Evolutionary conservation across 352 stramenopile species (phyloP), one percentile per base, ranked within the genome.

Genomic region (Halophytophthora polymorphica): DNA sequence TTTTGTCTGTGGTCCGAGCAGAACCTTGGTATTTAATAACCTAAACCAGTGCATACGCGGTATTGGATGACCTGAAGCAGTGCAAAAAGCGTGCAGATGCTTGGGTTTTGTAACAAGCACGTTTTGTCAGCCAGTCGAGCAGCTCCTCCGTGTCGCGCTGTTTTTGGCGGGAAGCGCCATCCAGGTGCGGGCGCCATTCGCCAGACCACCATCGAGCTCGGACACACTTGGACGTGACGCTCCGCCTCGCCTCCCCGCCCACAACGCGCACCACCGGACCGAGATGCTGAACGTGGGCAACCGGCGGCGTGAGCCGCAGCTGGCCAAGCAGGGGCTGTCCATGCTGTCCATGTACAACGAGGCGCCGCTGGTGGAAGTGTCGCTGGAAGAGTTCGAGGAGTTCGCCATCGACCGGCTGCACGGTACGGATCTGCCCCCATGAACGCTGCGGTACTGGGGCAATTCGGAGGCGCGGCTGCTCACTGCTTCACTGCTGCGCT

Each of bases 321-420:
- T 64, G 36, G 72, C 73, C 41, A 59, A 61, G 33, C 58, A 71
- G 38, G 64, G 66, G 18, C 46, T 73, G 28, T 81, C 79, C 40
- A 91, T 88, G 70, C 71, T 97, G 47, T 95, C 84, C 45, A 84
- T 99, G 64, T 99, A 99, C 69, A 83, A 89, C 15, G 81, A 97
- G 44, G 79, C 95, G 49, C 97, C 96, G 17, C 70, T 86, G 37
- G 82, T 97, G 12, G 96, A 99, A 69, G 80, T 99, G 37, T 98
- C 88, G 57, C 69, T 99, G 31, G 96, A 99, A 64, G 91, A 99
- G 61, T 99, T 99, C 83, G 96, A 99, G 70, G 82, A 97, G 44
- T 98, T 97, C 67, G 95, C 97, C 4, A 93, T 99, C 43, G 94
- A 98, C 56, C 75, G 97, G 3, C 75, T 99, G 61, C 91, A 98